Percentiles rank a stretch among this genome's conserved stretches.
These are phyloP conservation scores for Xylaria cubensis DNA, from an alignment of 495 filamentous ascomycete species.

Conservation along the genomic window DNA sequence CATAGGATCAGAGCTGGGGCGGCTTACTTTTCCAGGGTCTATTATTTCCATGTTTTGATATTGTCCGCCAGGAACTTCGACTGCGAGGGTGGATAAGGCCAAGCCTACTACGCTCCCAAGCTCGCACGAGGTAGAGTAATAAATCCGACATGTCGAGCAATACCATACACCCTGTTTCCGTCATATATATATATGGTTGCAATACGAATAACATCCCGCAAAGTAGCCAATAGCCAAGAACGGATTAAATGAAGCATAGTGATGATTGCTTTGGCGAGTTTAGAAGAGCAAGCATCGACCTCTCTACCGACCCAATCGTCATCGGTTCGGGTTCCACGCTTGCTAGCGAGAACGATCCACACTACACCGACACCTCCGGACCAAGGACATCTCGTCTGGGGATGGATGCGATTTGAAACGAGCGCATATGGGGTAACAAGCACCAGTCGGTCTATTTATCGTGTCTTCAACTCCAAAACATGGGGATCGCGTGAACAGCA, in stretches of 20 bases:
- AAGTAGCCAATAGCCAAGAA: neutral
- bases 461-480: neutral
- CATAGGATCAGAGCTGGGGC: neutral
- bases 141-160: constrained; percentile 1
- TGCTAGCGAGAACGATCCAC: neutral
- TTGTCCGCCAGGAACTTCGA: neutral
- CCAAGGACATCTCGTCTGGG: constrained; percentile 8
- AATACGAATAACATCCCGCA: neutral
- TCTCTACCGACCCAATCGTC: neutral
- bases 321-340: neutral
- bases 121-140: neutral
- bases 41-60: constrained; percentile 5
- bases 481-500: neutral
- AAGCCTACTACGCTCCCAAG: neutral
- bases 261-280: constrained; percentile 5
- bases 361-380: constrained; percentile 6
- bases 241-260: neutral
- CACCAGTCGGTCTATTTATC: neutral
- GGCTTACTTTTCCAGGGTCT: constrained; percentile 9
- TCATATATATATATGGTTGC: neutral
- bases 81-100: neutral
- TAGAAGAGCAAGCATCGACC: neutral
- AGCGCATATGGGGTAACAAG: constrained; percentile 8
- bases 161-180: neutral
- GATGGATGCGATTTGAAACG: constrained; percentile 13